Evolutionary conservation across 208 protist genomes (phyloP), one percentile per base, ranked within the genome.

Genomic region (Leishmania martiniquensis): DNA sequence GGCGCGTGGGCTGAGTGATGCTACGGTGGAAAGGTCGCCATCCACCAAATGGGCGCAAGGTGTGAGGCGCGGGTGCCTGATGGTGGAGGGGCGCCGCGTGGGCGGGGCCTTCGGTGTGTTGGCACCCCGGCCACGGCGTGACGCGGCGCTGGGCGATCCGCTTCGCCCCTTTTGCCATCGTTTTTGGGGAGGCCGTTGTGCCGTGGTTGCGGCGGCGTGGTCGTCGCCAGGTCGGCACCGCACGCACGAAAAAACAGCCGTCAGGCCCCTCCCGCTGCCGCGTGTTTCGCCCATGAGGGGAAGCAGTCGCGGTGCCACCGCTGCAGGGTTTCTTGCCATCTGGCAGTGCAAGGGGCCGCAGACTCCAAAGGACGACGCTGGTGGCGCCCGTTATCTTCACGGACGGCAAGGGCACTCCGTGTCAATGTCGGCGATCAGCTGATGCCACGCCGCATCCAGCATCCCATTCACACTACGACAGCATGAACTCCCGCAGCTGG

Each of bases 361-460:
- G 44, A 17, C 29, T 44, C 9, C 47, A 22, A 2, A 82, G 78
- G 6, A 82, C 67, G 2, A 77, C 9, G 72, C 74, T 67, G 78
- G 77, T 77, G n/a, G 78, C 74, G 42, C 67, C 25, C n/a, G 51
- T 34, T 52, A 82, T 73, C 72, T 82, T 72, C 10, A 77, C 66
- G 7, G 71, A 29, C 0, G 78, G 66, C 4, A 17, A n/a, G n/a
- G 55, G 6, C 37, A 22, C 15, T 54, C 72, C 0, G 13, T 22
- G 55, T 72, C 72, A 51, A 82, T 77, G 12, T 74, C 60, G 20
- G 74, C 57, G 47, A 82, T 75, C 10, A 20, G 67, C 22, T n/a
- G 42, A 7, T 51, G 66, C 25, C 78, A 66, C 51, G 57, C 34
- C 4, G 1, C 51, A 59, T 82, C 78, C 44, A 77, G 47, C 63